These are phyloP conservation scores for Cairneyella variabilis DNA, from an alignment of 495 filamentous ascomycete species.

Conservation along the genomic window DNA sequence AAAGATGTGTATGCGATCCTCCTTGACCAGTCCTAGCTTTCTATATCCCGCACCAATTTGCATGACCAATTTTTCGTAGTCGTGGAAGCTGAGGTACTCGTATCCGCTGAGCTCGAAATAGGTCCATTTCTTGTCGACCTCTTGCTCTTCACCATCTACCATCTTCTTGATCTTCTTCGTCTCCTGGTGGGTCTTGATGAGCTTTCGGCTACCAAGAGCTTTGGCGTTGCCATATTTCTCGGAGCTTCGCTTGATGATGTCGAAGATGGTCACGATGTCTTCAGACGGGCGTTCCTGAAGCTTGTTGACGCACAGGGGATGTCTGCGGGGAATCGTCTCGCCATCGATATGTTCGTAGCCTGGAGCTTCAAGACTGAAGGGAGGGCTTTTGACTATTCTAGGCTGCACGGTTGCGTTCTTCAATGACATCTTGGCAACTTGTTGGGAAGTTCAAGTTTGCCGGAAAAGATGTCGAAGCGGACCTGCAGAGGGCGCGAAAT, in stretches of 20 bases:
- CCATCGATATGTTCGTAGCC: constrained; percentile 68
- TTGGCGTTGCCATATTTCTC: constrained; percentile 85
- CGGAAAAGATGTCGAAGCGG: background rate
- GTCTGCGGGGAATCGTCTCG: constrained; percentile 86
- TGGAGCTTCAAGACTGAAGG: constrained; percentile 78
- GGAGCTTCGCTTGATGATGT: constrained; percentile 75
- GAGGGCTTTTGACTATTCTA: constrained; percentile 55
- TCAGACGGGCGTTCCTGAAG: constrained; percentile 62
- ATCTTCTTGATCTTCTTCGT: constrained; percentile 97
- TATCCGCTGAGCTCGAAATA: constrained; percentile 93
- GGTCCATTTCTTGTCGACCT: constrained; percentile 94
- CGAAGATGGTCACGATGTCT: constrained; percentile 78
- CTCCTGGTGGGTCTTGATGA: constrained; percentile 84
- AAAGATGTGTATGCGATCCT: constrained; percentile 79
- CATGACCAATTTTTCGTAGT: constrained; percentile 75
- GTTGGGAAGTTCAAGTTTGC: constrained; percentile 16
- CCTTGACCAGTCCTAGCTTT: constrained; percentile 72
- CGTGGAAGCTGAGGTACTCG: constrained; percentile 79
- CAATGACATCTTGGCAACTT: constrained; percentile 26
- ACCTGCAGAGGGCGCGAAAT: background rate
- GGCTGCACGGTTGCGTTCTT: constrained; percentile 60
- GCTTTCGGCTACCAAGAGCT: constrained; percentile 72
- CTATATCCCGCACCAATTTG: constrained; percentile 73
- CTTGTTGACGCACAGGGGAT: constrained; percentile 66
- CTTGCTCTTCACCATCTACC: constrained; percentile 80